Evolutionary conservation across 345 rosid genomes (phyloP), one percentile per base, ranked within the genome.

Genomic region (Murraya paniculata): DNA sequence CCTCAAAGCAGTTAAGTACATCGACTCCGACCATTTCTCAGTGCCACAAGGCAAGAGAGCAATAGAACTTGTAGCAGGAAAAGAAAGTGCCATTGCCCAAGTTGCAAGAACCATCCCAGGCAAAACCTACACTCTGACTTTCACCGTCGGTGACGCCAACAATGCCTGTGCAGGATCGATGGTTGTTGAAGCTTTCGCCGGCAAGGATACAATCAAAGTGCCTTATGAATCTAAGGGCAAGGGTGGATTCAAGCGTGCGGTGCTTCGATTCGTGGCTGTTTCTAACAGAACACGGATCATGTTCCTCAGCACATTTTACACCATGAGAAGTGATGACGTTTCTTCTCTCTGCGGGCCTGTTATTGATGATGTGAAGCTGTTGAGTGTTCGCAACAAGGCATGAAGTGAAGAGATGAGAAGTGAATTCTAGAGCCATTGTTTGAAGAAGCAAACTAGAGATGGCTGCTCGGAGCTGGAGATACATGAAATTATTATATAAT

Each of bases 1-100:
- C 7, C 96, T 92, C 33, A 95, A 95, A 85, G 97, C 98, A 19
- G 86, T 95, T 27, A 93, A 95, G 73, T 95, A 91, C 90, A 88
- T 95, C 4, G 97, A 95, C 77, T 58, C 79, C 0, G 90, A 77
- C 5, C 96, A 92, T 74, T 92, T 87, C 86, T 79, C 90, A 0
- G 89, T 92, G 71, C 97, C 97, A 2, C 83, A 86, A 76, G 94
- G 93, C 33, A 87, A 81, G 71, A 56, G 96, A 64, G 98, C 93
- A 0, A 75, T 93, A 0, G 99, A 95, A 76, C 92, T 95, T 0
- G 87, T 95, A 0, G 99, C 90, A 0, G 99, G 99, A 0, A 93
- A 88, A 82, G 99, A 93, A 77, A 93, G 99, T 71, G 93, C 97
- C 70, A 83, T 93, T 19, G 86, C 96, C 11, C 99, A 95, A 27